A percentile compares a stretch with the other conserved stretches of the same genome.
Conservation (phyloP, 169 alveolate species). For the Eimeria necatrix region DNA sequence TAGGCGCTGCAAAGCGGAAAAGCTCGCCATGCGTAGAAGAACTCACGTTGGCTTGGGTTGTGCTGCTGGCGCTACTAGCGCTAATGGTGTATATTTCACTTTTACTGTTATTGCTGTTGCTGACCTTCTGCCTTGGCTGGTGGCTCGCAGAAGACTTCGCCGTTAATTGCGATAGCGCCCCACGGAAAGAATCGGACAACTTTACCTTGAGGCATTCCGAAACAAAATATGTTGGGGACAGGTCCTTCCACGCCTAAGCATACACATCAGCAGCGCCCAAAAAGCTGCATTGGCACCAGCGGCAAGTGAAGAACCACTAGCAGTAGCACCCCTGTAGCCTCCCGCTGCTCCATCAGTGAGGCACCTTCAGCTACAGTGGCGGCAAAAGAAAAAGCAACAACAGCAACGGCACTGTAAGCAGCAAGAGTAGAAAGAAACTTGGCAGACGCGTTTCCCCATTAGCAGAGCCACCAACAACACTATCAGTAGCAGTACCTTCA, state of each 20-base stretch:
- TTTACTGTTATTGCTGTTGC: not conserved
- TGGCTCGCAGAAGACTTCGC: slow-evolving; percentile 61
- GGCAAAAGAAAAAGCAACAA: slow-evolving; percentile 1
- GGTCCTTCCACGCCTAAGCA: slow-evolving; percentile 79
- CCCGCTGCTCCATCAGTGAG: not conserved
- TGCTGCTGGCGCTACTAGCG: not conserved
- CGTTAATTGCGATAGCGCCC: slow-evolving; percentile 77
- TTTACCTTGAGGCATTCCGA: slow-evolving; percentile 71
- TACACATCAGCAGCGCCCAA: slow-evolving; percentile 8
- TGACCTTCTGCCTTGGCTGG: slow-evolving; percentile 31
- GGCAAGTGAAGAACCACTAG: not conserved
- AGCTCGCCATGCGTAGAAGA: not conserved
- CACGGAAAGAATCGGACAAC: slow-evolving; percentile 78
- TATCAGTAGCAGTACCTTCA: not conserved
- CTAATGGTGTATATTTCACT: not conserved
- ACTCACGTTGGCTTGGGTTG: not conserved
- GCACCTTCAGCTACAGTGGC: not conserved
- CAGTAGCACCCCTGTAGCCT: not conserved
- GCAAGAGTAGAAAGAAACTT: not conserved
- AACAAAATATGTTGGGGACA: slow-evolving; percentile 71
- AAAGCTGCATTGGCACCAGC: slow-evolving; percentile 11
- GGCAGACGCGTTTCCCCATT: too few species aligned
- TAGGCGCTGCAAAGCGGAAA: not conserved
- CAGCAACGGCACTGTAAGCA: not conserved
- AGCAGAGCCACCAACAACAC: not conserved